These are phyloP conservation scores for Tolypocladium endophyticum DNA, from an alignment of 2,329 filamentous ascomycete genomes.

Conservation along the genomic window DNA sequence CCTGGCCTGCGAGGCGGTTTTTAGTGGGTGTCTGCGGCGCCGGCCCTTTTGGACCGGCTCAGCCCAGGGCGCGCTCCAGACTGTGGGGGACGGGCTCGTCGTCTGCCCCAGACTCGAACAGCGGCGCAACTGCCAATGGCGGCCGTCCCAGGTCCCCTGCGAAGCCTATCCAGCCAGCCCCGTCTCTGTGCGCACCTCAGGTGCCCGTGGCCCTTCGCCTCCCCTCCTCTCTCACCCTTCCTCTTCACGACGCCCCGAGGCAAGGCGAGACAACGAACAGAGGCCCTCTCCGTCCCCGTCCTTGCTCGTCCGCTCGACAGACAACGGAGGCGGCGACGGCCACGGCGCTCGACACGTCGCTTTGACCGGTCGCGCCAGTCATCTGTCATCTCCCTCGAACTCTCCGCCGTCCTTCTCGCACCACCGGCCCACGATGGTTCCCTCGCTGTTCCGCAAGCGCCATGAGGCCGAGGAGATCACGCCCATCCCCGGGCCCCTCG, in stretches of 20 bases:
- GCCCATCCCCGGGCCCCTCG: slow-evolving; percentile 27
- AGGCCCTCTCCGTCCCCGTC: background rate
- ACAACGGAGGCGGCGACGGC: background rate
- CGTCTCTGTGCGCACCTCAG: background rate
- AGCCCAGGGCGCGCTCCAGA: background rate
- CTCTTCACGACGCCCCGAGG: background rate
- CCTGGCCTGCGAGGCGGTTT: background rate
- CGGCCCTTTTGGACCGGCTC: background rate
- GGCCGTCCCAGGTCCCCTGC: background rate
- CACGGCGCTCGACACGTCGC: background rate
- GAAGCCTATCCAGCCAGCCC: background rate
- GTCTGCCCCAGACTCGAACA: background rate
- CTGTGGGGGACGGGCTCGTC: background rate
- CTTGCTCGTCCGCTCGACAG: background rate
- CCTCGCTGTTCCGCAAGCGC: slow-evolving; percentile 32
- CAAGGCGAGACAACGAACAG: background rate
- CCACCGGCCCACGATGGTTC: slow-evolving; percentile 16
- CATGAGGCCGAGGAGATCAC: slow-evolving; percentile 34
- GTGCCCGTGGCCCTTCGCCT: background rate
- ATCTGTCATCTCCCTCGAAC: background rate
- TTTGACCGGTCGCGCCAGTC: background rate
- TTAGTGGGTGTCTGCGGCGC: background rate
- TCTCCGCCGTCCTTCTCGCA: background rate
- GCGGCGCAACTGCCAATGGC: background rate
- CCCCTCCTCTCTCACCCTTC: background rate